phyloP scores from a whole-genome alignment of 768 basidiomycete genomes.

The Boletus eberwhitei region DNA sequence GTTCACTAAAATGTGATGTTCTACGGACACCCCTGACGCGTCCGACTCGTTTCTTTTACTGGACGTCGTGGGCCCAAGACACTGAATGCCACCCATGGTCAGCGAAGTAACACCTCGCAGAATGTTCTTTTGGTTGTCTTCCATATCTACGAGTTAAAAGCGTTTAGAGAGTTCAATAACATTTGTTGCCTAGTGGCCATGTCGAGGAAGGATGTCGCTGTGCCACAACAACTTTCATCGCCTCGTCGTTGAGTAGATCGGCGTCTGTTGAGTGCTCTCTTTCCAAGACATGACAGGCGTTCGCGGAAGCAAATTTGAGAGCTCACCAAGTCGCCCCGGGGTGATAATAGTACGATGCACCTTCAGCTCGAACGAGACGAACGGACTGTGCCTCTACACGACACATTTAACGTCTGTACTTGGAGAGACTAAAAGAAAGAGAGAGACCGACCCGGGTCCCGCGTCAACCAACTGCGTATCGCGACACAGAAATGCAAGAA shows the following conservation, averaged over 20 bases:
- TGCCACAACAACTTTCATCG: background rate
- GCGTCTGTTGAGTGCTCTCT: background rate
- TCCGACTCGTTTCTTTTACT: background rate
- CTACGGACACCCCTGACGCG: background rate
- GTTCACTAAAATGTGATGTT: background rate
- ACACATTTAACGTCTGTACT: too few species aligned
- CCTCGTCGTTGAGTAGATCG: too few species aligned
- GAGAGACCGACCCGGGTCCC: too few species aligned
- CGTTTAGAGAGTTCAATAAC: background rate
- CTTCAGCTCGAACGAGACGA: too few species aligned
- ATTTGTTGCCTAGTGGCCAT: background rate
- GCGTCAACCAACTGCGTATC: too few species aligned
- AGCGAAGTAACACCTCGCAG: background rate
- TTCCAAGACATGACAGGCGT: background rate
- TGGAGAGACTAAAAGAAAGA: too few species aligned
- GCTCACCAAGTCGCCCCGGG: background rate
- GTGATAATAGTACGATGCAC: too few species aligned
- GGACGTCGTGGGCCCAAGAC: too few species aligned
- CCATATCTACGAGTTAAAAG: background rate
- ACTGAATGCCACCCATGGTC: background rate
- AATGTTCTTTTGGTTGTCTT: background rate
- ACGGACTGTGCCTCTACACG: too few species aligned
- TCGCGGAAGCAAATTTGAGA: background rate
- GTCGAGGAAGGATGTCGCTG: too few species aligned
- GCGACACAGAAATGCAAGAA: too few species aligned